A percentile compares a stretch with the other conserved stretches of the same genome.
Conservation (phyloP, 1,284 basidiomycete species). For the Papiliotrema fonsecae region DNA sequence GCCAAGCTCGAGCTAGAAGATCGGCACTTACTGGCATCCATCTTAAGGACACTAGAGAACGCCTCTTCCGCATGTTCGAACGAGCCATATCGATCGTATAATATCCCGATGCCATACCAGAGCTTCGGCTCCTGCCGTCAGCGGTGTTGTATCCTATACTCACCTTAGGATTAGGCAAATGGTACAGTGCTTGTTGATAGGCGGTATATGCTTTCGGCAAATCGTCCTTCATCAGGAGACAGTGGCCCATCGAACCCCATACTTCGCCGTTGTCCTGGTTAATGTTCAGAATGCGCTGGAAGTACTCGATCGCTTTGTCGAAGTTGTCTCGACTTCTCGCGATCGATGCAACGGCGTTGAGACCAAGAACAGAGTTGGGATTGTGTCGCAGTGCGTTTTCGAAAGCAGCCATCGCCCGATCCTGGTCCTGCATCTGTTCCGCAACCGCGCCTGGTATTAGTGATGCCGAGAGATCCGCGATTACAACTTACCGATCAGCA, state of each 20-base stretch:
- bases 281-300: conserved; percentile 80
- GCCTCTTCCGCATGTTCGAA: conserved; percentile 98
- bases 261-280: conserved; percentile 91
- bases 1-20: neutral
- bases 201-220: conserved; percentile 97
- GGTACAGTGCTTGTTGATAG: conserved; percentile 96
- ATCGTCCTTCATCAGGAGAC: conserved; percentile 99
- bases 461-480: neutral
- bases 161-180: conserved; percentile 91
- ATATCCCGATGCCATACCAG: conserved; percentile 98
- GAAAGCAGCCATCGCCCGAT: conserved; percentile 82
- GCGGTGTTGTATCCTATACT: conserved; percentile 14
- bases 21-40: conserved; percentile 75
- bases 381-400: conserved; percentile 90
- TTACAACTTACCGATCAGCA: conserved; percentile 68
- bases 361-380: conserved; percentile 74
- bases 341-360: conserved; percentile 75
- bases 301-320: conserved; percentile 78
- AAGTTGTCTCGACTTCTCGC: conserved; percentile 55
- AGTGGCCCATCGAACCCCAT: conserved; percentile 91
- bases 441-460: conserved; percentile 67
- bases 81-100: conserved; percentile 97
- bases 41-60: conserved; percentile 89
- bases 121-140: conserved; percentile 88
- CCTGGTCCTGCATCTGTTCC: conserved; percentile 84